Evolutionary conservation across 2,329 filamentous ascomycete species (phyloP).

Genomic region (Parafenestella ontariensis): DNA sequence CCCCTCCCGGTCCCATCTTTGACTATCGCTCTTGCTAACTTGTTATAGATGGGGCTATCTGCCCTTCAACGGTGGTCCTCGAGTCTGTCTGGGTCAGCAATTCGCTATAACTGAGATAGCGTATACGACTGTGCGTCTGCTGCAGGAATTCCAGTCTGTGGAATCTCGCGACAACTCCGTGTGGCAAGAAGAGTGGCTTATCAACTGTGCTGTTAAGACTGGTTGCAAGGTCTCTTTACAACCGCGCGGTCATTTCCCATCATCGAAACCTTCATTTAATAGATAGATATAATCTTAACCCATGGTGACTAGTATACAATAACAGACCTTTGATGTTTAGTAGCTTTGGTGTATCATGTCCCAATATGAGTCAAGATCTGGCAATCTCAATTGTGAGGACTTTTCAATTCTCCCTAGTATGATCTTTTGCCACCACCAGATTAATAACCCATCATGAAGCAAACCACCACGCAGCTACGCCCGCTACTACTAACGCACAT

Average conservation of each 20-base stretch:
- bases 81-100: conserved; percentile 20
- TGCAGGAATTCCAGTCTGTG: conserved; percentile 26
- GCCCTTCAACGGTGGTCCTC: conserved; percentile 29
- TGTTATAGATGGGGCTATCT: conserved; percentile 31
- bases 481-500: not conserved
- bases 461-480: not conserved
- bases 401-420: too few relatives aligned
- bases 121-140: conserved; percentile 20
- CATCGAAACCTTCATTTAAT: not conserved
- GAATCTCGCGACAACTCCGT: conserved; percentile 22
- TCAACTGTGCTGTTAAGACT: conserved; percentile 31
- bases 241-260: not conserved
- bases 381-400: too few relatives aligned
- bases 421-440: too few relatives aligned
- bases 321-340: too few relatives aligned
- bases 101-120: conserved; percentile 29
- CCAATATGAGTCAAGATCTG: too few relatives aligned
- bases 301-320: too few relatives aligned
- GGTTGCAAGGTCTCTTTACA: conserved; percentile 23
- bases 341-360: too few relatives aligned
- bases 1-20: too few relatives aligned
- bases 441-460: not conserved
- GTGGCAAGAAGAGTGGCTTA: conserved; percentile 27
- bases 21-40: too few relatives aligned
- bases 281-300: too few relatives aligned